These are phyloP conservation scores for Hydnomerulius pinastri DNA, from an alignment of 768 basidiomycete genomes.

Conservation along the genomic window DNA sequence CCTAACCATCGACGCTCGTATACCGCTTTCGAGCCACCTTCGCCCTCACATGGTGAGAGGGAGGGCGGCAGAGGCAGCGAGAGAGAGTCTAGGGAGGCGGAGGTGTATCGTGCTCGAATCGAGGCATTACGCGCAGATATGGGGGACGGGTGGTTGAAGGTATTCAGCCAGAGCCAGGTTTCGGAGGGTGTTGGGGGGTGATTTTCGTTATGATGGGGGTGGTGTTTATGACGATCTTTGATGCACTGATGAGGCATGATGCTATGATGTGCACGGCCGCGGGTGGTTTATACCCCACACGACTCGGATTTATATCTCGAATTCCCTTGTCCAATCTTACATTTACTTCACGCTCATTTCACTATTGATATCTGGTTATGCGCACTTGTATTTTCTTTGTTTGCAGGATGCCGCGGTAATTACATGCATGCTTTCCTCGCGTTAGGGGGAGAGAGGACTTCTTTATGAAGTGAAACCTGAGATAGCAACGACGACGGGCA, in stretches of 20 bases:
- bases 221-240: background rate
- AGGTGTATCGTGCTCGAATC: constrained; percentile 73
- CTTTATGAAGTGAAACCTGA: too few species aligned
- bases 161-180: constrained; percentile 67
- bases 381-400: background rate
- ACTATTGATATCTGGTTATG: too few species aligned
- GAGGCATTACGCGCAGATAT: constrained; percentile 86
- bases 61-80: too few species aligned
- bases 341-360: background rate
- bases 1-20: constrained; percentile 17
- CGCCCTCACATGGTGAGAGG: background rate
- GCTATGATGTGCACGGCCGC: background rate
- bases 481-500: too few species aligned
- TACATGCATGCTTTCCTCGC: background rate
- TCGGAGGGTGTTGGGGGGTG: constrained; percentile 13
- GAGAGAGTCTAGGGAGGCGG: constrained; percentile 52
- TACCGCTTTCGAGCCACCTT: constrained; percentile 59
- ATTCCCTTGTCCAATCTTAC: background rate
- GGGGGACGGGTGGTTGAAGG: constrained; percentile 88
- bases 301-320: background rate
- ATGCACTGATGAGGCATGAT: background rate
- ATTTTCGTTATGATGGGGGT: constrained; percentile 22
- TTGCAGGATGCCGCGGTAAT: constrained; percentile 1
- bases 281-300: constrained; percentile 9
- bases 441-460: too few species aligned